Evolutionary conservation across 495 filamentous ascomycete genomes (phyloP).

Genomic region (Aspergillus sparsus): DNA sequence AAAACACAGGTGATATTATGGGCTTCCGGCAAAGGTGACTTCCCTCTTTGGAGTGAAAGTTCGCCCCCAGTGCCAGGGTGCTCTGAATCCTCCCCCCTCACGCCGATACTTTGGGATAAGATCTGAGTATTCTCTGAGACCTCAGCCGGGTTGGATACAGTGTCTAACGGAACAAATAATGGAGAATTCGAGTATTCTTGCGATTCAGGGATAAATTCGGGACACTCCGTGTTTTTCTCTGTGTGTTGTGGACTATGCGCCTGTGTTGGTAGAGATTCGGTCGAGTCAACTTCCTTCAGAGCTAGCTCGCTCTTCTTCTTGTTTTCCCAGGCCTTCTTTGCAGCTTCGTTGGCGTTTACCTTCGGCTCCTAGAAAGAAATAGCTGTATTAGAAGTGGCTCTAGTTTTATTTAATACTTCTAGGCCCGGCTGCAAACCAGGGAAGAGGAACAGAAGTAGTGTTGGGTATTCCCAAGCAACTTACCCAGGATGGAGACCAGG

Average conservation of each 20-base stretch:
- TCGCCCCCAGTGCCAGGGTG: neutral
- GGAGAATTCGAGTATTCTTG: slow-evolving; percentile 15
- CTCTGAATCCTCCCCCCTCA: neutral
- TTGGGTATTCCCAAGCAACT: slow-evolving; percentile 17
- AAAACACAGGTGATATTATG: neutral
- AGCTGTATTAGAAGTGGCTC: neutral
- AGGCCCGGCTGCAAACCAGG: neutral
- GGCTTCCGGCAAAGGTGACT: neutral
- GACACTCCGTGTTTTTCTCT: slow-evolving; percentile 7
- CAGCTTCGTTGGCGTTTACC: slow-evolving; percentile 38
- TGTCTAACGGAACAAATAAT: slow-evolving; percentile 25
- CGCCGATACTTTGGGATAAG: neutral
- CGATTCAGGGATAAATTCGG: neutral
- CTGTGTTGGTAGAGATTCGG: slow-evolving; percentile 8
- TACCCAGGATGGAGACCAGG: slow-evolving; percentile 45
- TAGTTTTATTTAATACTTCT: neutral
- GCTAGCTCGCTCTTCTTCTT: slow-evolving; percentile 20
- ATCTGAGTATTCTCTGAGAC: slow-evolving; percentile 2
- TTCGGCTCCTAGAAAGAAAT: slow-evolving; percentile 40
- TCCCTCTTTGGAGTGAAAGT: neutral
- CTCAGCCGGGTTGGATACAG: slow-evolving; percentile 13
- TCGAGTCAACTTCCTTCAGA: neutral
- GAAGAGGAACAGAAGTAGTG: too few relatives aligned
- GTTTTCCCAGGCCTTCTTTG: slow-evolving; percentile 37
- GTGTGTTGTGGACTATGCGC: neutral